These are phyloP conservation scores for Medicago lupulina DNA, from an alignment of 306 rosid species.

Conservation along the genomic window DNA sequence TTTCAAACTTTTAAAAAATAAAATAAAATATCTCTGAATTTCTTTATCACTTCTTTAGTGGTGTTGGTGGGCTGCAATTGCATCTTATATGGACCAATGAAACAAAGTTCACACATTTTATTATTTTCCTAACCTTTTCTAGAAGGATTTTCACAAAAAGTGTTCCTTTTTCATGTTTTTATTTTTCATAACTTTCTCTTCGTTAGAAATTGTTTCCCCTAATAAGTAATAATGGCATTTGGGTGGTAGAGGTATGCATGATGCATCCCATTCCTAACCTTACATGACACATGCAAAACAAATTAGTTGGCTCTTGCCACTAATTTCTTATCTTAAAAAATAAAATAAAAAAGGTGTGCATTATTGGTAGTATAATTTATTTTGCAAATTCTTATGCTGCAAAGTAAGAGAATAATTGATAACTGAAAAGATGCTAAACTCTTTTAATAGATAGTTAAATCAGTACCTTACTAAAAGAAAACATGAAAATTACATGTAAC, in stretches of 20 bases:
- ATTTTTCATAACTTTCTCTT: neutral
- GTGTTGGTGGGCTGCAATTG: conserved; percentile 46
- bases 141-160: conserved; percentile 34
- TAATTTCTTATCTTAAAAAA: conserved; percentile 1
- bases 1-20: conserved; percentile 22
- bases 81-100: conserved; percentile 31
- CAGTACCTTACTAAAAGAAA: conserved; percentile 6
- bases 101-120: conserved; percentile 9
- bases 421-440: conserved; percentile 24
- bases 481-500: conserved; percentile 30
- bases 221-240: conserved; percentile 10
- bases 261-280: conserved; percentile 37
- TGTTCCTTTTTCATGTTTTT: neutral
- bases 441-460: neutral
- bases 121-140: conserved; percentile 30
- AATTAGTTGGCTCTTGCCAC: conserved; percentile 21
- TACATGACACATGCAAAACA: neutral
- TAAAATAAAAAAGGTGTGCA: neutral
- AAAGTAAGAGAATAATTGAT: conserved; percentile 25
- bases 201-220: conserved; percentile 1
- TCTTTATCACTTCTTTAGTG: conserved; percentile 12
- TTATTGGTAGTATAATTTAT: conserved; percentile 27
- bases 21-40: neutral
- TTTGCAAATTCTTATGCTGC: neutral
- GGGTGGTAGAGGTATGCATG: conserved; percentile 28